phyloP scores from a whole-genome alignment of 768 basidiomycete genomes.

The Sistotremastrum niveocremeum region DNA sequence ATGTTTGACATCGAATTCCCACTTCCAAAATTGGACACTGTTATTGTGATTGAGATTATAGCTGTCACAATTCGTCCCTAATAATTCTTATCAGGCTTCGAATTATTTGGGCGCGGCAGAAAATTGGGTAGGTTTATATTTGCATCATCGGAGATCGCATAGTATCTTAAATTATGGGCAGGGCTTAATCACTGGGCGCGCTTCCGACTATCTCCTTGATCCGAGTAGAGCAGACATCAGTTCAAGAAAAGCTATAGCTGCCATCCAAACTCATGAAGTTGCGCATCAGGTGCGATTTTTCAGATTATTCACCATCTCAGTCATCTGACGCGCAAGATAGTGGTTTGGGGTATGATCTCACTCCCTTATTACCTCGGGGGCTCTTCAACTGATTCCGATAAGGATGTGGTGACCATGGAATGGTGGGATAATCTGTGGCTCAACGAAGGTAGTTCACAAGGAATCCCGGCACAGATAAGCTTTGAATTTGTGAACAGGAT shows the following conservation, averaged over 20 bases:
- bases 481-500: constrained; percentile 31
- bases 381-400: no score
- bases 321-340: not conserved
- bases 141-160: no score
- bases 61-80: not conserved
- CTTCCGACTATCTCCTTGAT: constrained; percentile 68
- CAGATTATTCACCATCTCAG: not conserved
- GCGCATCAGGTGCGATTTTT: constrained; percentile 56
- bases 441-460: constrained; percentile 46
- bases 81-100: not conserved
- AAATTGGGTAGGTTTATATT: no score
- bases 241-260: constrained; percentile 68
- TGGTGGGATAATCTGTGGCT: constrained; percentile 76
- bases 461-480: no score
- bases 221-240: constrained; percentile 56
- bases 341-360: no score
- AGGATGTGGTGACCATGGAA: constrained; percentile 57
- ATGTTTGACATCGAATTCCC: constrained; percentile 89
- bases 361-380: no score
- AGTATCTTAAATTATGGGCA: constrained; percentile 8
- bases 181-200: constrained; percentile 84
- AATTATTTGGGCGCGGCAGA: not conserved
- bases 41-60: constrained; percentile 43
- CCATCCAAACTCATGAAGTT: constrained; percentile 75
- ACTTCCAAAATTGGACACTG: constrained; percentile 86